A percentile compares a stretch with the other conserved stretches of the same genome.
These are phyloP conservation scores for Diversispora epigaea DNA, from an alignment of 192 early-diverging fungal species.

Conservation along the genomic window DNA sequence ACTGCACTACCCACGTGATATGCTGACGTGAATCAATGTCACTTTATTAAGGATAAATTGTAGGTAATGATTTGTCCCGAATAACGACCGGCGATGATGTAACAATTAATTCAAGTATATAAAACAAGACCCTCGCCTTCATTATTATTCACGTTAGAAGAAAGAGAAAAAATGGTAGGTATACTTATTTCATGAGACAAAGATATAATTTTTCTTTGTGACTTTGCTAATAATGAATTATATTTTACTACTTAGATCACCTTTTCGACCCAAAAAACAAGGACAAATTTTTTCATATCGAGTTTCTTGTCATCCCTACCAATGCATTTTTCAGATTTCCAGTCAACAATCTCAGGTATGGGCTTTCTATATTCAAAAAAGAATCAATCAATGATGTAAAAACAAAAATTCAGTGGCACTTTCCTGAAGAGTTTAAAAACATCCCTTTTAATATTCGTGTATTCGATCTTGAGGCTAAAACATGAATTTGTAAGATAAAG, in stretches of 20 bases:
- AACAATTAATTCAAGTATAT: too few species aligned
- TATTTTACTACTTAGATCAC: conserved; percentile 5
- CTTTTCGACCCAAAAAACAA: neutral
- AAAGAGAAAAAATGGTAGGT: too few species aligned
- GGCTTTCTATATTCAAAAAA: conserved; percentile 18
- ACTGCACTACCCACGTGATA: too few species aligned
- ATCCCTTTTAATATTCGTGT: conserved; percentile 19
- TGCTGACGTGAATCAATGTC: too few species aligned
- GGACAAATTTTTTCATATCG: conserved; percentile 13
- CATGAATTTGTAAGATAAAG: conserved; percentile 26
- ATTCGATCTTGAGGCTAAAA: conserved; percentile 14
- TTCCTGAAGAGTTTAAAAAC: conserved; percentile 23
- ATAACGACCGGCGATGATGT: too few species aligned
- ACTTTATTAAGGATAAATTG: too few species aligned
- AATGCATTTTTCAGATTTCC: conserved; percentile 24
- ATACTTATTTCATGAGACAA: too few species aligned
- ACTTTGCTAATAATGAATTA: neutral
- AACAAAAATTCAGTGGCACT: conserved; percentile 2
- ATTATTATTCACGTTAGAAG: too few species aligned
- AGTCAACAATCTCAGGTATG: conserved; percentile 6
- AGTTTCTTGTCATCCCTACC: conserved; percentile 19
- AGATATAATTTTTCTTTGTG: too few species aligned
- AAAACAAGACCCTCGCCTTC: too few species aligned
- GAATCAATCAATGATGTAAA: conserved; percentile 27
- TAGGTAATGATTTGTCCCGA: too few species aligned